Evolutionary conservation across 164 flowering plant genomes (phyloP).

Genomic region (Vitis labrusca): DNA sequence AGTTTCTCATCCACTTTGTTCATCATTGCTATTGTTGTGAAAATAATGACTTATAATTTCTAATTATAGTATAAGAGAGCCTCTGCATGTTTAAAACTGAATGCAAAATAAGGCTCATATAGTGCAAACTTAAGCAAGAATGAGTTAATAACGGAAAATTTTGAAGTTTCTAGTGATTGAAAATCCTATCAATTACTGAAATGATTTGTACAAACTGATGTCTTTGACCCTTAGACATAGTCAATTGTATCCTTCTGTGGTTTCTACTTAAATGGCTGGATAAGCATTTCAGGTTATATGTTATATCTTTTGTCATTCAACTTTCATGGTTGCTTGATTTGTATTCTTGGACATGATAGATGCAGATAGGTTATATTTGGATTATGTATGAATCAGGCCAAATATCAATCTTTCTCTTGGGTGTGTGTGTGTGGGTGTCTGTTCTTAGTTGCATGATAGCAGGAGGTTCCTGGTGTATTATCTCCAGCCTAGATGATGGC

Average conservation of each 20-base stretch:
- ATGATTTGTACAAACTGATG: not conserved
- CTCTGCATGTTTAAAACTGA: too few species aligned
- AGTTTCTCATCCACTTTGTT: too few species aligned
- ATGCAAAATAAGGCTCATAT: too few species aligned
- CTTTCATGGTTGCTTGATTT: conserved; percentile 4
- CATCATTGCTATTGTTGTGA: too few species aligned
- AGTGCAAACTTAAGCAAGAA: too few species aligned
- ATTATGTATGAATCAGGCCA: conserved; percentile 1
- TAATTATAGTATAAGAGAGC: too few species aligned
- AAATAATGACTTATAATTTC: too few species aligned
- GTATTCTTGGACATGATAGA: not conserved
- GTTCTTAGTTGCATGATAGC: conserved; percentile 1
- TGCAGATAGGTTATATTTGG: not conserved
- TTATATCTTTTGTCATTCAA: conserved; percentile 4
- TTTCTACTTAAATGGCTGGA: not conserved
- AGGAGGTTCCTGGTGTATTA: not conserved
- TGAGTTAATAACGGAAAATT: not conserved
- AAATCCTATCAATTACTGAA: not conserved
- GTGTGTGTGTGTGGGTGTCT: too few species aligned
- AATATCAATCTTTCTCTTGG: not conserved
- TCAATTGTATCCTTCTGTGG: not conserved
- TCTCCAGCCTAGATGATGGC: not conserved
- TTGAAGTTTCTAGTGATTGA: not conserved
- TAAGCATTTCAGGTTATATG: not conserved
- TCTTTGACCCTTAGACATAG: not conserved